phyloP scores from a whole-genome alignment of 345 rosid species.

The Eucalyptus victrix region DNA sequence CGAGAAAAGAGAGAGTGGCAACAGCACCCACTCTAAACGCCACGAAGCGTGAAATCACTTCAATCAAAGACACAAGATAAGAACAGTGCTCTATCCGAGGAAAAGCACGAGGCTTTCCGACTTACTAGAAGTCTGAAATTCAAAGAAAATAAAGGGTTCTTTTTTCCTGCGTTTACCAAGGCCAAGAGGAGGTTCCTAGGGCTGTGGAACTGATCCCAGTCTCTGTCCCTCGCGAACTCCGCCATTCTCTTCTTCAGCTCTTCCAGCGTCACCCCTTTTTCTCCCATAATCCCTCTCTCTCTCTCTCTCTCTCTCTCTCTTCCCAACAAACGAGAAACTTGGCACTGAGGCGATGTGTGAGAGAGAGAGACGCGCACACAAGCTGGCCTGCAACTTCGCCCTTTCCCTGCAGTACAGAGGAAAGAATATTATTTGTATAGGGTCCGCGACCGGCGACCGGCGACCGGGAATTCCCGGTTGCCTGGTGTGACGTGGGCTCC shows the following conservation, averaged over 20 bases:
- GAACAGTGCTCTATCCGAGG: not conserved
- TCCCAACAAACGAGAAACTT: not conserved
- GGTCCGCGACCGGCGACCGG: not conserved
- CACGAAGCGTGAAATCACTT: not conserved
- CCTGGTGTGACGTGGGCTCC: not conserved
- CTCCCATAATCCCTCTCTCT: not conserved
- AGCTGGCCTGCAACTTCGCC: not conserved
- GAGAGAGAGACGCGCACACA: not conserved
- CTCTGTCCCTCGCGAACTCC: conserved; percentile 70
- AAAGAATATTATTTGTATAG: not conserved
- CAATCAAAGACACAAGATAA: not conserved
- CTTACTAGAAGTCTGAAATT: not conserved
- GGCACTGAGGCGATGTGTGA: not conserved
- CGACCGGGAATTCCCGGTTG: not conserved
- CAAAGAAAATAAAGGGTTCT: not conserved
- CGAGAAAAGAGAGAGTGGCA: not conserved
- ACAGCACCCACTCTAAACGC: not conserved
- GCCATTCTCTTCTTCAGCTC: conserved; percentile 64
- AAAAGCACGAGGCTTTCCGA: not conserved
- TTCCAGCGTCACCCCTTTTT: conserved; percentile 44
- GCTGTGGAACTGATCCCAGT: conserved; percentile 88
- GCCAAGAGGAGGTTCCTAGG: conserved; percentile 90
- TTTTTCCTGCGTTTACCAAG: conserved; percentile 26
- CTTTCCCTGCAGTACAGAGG: not conserved
- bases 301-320: not conserved